Base-by-base conservation (phyloP, 2,329 filamentous ascomycete species). In the Penicillium paneum region DNA sequence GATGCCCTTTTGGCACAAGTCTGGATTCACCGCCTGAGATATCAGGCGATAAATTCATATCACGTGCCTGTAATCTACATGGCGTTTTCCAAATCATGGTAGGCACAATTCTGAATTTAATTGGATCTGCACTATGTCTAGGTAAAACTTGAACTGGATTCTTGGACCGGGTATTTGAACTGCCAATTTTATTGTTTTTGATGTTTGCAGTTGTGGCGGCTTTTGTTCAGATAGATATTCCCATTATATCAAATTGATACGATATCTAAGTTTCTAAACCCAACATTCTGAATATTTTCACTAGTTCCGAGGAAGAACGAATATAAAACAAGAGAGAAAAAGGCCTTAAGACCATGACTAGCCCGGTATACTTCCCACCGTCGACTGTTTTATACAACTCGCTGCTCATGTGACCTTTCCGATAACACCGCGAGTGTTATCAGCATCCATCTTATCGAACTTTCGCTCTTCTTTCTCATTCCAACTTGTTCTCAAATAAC, bases 371-470 rank as follows among this genome's bases (percentile, higher is more conserved):
- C 29, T 34, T 13, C 42, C 28, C 5, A 8, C 8, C 12, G 12
- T 24, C 3, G 5, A 7, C 13, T 7, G 17, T 47, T 19, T 6
- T 42, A 42, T 34, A 21, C 36, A 42, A 42, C 32, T 8, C 11
- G 3, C 38, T 49, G 40, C 40, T 46, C 49, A 52, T 52, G 49
- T 52, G 49, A 52, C 42, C 34, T 42, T 24, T 31, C n/a, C 26
- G 48, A 50, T 44, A 46, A 44, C 39, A 29, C 19, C 26, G 13
- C 19, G 13, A 34, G 21, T 40, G 52, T 54, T 56, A 61, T 60
- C 59, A 40, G 49, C 41, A 21, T 19, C 46, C 34, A 51, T 54
- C 63, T 64, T 63, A 64, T 65, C 61, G 29, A 47, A 39, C 21
- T 41, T 53, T 49, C 36, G 50, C 17, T 45, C 44, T 56, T 55